Evolutionary conservation across 495 filamentous ascomycete genomes (phyloP), one percentile per base, ranked within the genome.

Genomic region (Saxophila tyrrhenica): DNA sequence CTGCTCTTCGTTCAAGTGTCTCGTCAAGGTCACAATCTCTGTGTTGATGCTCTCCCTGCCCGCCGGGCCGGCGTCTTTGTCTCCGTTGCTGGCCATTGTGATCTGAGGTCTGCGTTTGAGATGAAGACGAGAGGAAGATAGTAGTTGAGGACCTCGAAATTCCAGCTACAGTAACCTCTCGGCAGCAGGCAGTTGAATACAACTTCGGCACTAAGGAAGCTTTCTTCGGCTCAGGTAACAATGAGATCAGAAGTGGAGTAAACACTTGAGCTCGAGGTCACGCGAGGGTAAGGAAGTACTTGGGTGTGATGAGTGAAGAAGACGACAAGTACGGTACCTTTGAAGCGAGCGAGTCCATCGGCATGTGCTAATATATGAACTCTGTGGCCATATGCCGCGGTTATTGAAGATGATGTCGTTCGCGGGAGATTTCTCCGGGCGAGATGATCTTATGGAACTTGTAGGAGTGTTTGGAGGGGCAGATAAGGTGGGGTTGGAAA

Each of bases 1-100:
- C 71, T 98, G 92, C 69, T 95, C 87, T 75, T 98, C 92, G 23
- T 89, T 97, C 47, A 98, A 78, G 78, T 89, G 95, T 56, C 92
- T 77, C 22, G 92, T 94, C 62, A 98, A 82, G 35, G 92, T 97
- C 63, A 97, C 76, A 59, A 97, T 96, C 63, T 96, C 81, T 39
- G 87, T 94, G 76, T 98, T 95, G 70, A 98, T 80, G 65, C 85
- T 82, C 73, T 94, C 80, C 54, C 82, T 73, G 25, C 77, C 77
- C 16, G 68, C 66, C 39, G 73, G 58, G 3, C 64, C 62, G 20
- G 52, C 60, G 25, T 74, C 64, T 44, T 65, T 65, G 42, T 71
- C 69, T 17, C 25, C 53, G 38, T 48, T 57, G 41, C 39, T 47
- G 47, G 25, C 45, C 54, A 53, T 56, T n/a, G n/a, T n/a, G n/a